phyloP scores from a whole-genome alignment of 2,329 filamentous ascomycete genomes.

The Chrysoporthe cubensis region DNA sequence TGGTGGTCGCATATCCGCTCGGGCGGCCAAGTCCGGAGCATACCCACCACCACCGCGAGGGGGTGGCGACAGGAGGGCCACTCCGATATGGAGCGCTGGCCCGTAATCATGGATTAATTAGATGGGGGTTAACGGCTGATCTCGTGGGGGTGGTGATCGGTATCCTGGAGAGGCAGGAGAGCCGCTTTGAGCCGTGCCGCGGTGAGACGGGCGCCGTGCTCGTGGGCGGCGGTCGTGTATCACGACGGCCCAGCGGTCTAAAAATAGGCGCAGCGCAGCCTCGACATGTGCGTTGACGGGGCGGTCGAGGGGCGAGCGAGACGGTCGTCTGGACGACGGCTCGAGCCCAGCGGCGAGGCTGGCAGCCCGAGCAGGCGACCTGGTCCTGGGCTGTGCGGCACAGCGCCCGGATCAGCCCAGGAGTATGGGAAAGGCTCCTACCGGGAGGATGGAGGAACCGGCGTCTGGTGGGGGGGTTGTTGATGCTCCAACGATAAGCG shows the following conservation, averaged over 20 bases:
- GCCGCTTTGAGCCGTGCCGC: not conserved
- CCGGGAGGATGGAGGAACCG: not conserved
- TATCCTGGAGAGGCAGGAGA: not conserved
- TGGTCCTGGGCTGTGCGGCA: constrained; percentile 13
- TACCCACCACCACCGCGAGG: not conserved
- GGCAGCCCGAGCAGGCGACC: constrained; percentile 9
- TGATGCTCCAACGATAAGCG: not conserved
- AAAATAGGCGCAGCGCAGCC: not conserved
- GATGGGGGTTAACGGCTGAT: not conserved
- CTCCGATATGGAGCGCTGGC: not conserved
- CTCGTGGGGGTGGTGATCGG: not conserved
- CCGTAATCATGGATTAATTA: not conserved
- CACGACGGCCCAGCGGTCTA: not conserved
- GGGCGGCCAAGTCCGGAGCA: constrained; percentile 3
- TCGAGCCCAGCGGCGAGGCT: not conserved
- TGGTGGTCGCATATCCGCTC: constrained; percentile 3
- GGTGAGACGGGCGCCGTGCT: not conserved
- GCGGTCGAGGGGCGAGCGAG: not conserved
- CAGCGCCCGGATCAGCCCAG: constrained; percentile 1
- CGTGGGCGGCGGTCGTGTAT: not conserved
- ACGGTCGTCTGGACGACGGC: too few species aligned
- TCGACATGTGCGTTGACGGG: not conserved
- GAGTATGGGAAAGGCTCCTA: not conserved
- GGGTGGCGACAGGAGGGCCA: not conserved
- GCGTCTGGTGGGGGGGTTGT: not conserved